These are phyloP conservation scores for Antitrichia curtipendula DNA, from an alignment of 225 moss, liverwort and hornwort species.

Conservation along the genomic window DNA sequence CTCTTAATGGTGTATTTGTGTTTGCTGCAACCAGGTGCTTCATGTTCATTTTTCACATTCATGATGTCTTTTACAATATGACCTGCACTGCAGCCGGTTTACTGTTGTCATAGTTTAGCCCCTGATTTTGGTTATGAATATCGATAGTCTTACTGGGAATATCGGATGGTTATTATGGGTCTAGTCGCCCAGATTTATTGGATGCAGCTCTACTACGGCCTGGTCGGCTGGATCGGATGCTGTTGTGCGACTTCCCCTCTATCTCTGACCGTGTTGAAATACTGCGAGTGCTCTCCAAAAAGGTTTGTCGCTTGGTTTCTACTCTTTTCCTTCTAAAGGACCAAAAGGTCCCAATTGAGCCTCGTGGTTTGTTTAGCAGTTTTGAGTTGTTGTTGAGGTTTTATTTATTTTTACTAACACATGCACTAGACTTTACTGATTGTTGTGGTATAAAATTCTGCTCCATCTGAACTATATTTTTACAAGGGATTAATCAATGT, in stretches of 20 bases:
- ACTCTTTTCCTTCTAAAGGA: neutral
- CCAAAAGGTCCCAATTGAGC: too few relatives aligned
- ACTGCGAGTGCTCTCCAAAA: constrained; percentile 66
- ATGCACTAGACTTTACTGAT: neutral
- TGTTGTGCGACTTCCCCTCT: constrained; percentile 86
- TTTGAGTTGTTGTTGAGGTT: neutral
- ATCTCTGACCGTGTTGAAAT: constrained; percentile 63
- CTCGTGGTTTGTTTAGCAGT: neutral
- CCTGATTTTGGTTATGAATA: neutral
- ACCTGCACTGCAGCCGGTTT: neutral
- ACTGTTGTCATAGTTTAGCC: neutral
- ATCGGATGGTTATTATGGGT: constrained; percentile 1
- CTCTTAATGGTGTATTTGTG: constrained; percentile 91
- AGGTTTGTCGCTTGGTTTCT: constrained; percentile 29
- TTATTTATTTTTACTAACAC: neutral
- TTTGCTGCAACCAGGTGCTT: constrained; percentile 90
- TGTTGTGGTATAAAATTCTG: neutral
- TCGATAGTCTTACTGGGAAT: neutral
- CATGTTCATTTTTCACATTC: neutral
- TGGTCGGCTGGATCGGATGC: constrained; percentile 81
- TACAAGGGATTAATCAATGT: neutral
- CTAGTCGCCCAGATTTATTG: constrained; percentile 89
- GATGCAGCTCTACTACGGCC: constrained; percentile 94
- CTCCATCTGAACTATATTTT: neutral
- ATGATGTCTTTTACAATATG: neutral